Evolutionary conservation across 2,329 filamentous ascomycete species (phyloP).

Genomic region (Dothistroma septosporum): DNA sequence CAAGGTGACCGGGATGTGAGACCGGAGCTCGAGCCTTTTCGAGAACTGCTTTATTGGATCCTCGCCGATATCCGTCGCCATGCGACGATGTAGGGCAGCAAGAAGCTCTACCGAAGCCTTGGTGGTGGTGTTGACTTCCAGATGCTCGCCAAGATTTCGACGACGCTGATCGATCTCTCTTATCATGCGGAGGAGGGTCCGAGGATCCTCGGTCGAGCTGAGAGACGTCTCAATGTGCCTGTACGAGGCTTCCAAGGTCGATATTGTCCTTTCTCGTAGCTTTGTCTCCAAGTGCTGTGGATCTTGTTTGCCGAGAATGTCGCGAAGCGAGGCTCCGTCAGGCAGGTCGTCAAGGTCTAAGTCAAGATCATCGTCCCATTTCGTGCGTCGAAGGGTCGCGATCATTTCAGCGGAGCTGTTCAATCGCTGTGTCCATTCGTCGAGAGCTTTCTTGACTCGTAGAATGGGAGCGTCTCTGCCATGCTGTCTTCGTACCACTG

Average conservation of each 20-base stretch:
- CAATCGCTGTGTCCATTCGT: slow-evolving; percentile 70
- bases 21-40: slow-evolving; percentile 1
- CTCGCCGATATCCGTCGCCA: slow-evolving; percentile 53
- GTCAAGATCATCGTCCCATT: slow-evolving; percentile 69
- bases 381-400: slow-evolving; percentile 60
- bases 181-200: slow-evolving; percentile 63
- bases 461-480: slow-evolving; percentile 67
- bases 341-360: slow-evolving; percentile 71
- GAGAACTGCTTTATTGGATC: slow-evolving; percentile 10
- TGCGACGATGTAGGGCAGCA: slow-evolving; percentile 58
- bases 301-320: slow-evolving; percentile 67
- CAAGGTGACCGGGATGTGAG: slow-evolving; percentile 53
- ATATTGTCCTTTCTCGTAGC: slow-evolving; percentile 19
- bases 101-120: slow-evolving; percentile 48
- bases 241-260: slow-evolving; percentile 20
- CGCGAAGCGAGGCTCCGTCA: slow-evolving; percentile 56
- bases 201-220: slow-evolving; percentile 8
- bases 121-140: slow-evolving; percentile 7
- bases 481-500: slow-evolving; percentile 64
- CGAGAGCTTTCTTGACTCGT: slow-evolving; percentile 59
- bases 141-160: slow-evolving; percentile 38
- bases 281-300: slow-evolving; percentile 52
- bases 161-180: slow-evolving; percentile 68
- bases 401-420: slow-evolving; percentile 61
- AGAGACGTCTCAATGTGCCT: slow-evolving; percentile 12